Conservation (phyloP, 2,329 filamentous ascomycete species). For the Akanthomyces dipterigenus region DNA sequence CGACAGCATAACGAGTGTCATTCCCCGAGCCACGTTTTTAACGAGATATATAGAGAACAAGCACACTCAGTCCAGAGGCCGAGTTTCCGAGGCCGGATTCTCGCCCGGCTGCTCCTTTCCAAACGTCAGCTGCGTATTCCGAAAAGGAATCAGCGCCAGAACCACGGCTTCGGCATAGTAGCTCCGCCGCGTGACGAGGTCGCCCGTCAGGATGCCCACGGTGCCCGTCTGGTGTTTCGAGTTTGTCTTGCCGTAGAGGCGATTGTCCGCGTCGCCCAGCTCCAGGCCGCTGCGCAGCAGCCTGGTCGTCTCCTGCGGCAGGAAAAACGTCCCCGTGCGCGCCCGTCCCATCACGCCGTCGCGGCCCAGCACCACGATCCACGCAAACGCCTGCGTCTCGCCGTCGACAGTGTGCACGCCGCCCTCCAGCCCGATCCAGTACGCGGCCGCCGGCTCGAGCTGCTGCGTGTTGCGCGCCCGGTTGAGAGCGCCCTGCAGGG, state of each 20-base stretch:
- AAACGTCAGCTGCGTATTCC: constrained; percentile 29
- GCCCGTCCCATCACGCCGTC: constrained; percentile 28
- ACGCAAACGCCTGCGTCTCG: constrained; percentile 32
- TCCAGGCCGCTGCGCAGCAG: constrained; percentile 32
- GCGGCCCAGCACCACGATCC: constrained; percentile 28
- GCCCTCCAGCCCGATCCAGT: constrained; percentile 36
- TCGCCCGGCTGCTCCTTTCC: not conserved
- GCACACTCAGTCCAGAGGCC: too few species aligned
- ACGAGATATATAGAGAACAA: too few species aligned
- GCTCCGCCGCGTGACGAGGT: constrained; percentile 27
- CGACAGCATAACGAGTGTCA: too few species aligned
- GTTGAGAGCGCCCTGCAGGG: constrained; percentile 32
- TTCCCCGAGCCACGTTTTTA: too few species aligned
- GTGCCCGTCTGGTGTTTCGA: constrained; percentile 33
- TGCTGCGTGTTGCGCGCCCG: constrained; percentile 27
- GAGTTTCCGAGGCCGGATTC: not conserved
- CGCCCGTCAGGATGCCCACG: constrained; percentile 33
- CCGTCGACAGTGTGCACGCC: constrained; percentile 26
- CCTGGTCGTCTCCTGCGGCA: constrained; percentile 29
- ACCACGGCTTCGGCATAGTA: constrained; percentile 35
- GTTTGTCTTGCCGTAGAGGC: constrained; percentile 29
- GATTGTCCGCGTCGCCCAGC: constrained; percentile 33
- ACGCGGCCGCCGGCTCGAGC: constrained; percentile 27
- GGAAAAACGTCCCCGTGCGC: constrained; percentile 30
- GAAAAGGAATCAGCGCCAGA: constrained; percentile 34